Evolutionary conservation across 2,329 filamentous ascomycete genomes (phyloP), one percentile per base, ranked within the genome.

Genomic region (Aspergillus jensenii): DNA sequence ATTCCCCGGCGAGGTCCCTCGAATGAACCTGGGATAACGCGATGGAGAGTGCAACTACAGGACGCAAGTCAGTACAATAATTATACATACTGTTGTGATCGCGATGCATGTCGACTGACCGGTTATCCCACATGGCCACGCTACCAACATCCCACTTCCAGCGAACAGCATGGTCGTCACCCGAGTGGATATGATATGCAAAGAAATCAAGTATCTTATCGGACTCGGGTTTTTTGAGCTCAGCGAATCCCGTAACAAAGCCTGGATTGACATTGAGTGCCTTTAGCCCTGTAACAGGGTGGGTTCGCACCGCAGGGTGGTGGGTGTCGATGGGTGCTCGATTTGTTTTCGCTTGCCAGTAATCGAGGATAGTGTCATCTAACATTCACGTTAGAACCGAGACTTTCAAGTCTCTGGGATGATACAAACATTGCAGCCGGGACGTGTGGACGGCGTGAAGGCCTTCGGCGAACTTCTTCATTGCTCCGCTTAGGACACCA

Each of bases 121-220:
- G 65, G 60, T 82, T 82, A 55, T 83, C 81, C 80, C 80, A 82
- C 67, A 82, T 78, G 1, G 80, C 80, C 5, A 82, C 76, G 31
- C 76, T 78, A 0, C 80, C 80, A 6, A 78, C 76, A 0, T 73
- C 66, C 80, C 81, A 83, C 59, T 80, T 82, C 74, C 79, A 82
- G 2, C 80, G 70, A 6, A 82, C 79, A 23, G 73, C 74, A 61
- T 81, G 79, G 60, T 82, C 81, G 49, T 82, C 79, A 1, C 78
- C 79, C 0, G 78, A 76, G 61, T 81, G 79, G 27, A 82, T 76
- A 60, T 82, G 79, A 50, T 75, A 75, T 3, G 67, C 59, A 48
- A 81, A 76, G 56, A 82, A 81, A 50, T 80, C 76, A 0, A 81
- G 67, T 4, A 81, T 65, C 66, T 75, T 74, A 65, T 81, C 79